Evolutionary conservation across 441 rosid genomes (phyloP).

Genomic region (Melastoma candidum): DNA sequence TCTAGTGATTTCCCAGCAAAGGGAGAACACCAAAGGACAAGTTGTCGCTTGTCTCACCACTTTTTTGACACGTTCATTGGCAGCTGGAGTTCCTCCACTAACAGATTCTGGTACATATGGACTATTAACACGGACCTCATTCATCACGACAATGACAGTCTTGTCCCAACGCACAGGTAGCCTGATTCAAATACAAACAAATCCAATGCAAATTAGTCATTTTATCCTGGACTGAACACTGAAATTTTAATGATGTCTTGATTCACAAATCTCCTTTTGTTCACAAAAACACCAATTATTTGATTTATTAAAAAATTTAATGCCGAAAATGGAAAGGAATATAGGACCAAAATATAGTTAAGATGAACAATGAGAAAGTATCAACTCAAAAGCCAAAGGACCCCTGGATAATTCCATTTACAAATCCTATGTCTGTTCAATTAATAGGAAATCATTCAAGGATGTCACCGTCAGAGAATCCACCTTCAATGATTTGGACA

Average conservation of each 20-base stretch:
- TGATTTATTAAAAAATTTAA: too few relatives aligned
- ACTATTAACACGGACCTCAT: slow-evolving; percentile 78
- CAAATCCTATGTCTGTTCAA: too few relatives aligned
- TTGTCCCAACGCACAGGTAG: slow-evolving; percentile 97
- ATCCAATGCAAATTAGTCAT: neutral
- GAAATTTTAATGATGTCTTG: too few relatives aligned
- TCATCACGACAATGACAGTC: slow-evolving; percentile 75
- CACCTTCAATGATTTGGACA: too few relatives aligned
- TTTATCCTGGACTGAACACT: neutral
- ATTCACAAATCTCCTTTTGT: too few relatives aligned
- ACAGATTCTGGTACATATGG: slow-evolving; percentile 81
- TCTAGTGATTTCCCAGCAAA: too few relatives aligned
- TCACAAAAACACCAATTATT: too few relatives aligned
- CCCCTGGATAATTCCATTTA: too few relatives aligned
- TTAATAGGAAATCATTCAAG: too few relatives aligned
- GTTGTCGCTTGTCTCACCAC: slow-evolving; percentile 50
- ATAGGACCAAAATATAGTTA: neutral
- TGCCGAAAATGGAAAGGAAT: slow-evolving; percentile 5
- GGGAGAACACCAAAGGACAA: neutral
- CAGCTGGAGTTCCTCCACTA: slow-evolving; percentile 79
- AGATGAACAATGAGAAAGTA: too few relatives aligned
- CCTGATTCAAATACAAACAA: slow-evolving; percentile 23
- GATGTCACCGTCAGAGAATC: too few relatives aligned
- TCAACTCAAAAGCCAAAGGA: too few relatives aligned
- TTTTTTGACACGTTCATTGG: slow-evolving; percentile 89